Base-by-base conservation (phyloP, 2,329 filamentous ascomycete genomes). In the Trichophyton schoenleinii region DNA sequence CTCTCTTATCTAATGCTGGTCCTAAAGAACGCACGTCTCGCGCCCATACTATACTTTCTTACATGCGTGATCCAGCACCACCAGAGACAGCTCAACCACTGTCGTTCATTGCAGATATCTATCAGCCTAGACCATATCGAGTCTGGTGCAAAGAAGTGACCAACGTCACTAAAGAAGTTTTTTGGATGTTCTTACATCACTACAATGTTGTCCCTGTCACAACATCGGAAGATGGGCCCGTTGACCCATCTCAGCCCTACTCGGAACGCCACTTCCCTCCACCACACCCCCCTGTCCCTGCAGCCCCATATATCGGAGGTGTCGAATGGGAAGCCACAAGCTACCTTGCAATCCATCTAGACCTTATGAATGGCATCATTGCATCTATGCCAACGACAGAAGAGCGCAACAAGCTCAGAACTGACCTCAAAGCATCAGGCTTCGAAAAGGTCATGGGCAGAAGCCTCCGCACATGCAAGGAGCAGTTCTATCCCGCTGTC, bases 271-370 rank as follows among this genome's bases (percentile, higher is more conserved):
- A 88, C 74, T 97, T 96, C 71, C 92, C 94, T 0, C 83, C 86
- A 55, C 88, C 91, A 67, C 85, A 91, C 0, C 88, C 91, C 2
- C 94, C 94, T 0, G 91, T 97, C 0, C 90, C 92, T 28, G 92
- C 94, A 15, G 92, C 92, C 3, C 92, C 92, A 0, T 97, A 97
- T 70, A 91, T 97, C 48, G 94, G 94, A 57, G 92, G 94, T 60
- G 94, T 97, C 8, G 94, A 99, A 74, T 97, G 94, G 94, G 94
- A 97, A 71, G 94, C 94, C 2, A 97, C 94, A 8, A 96, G 96
- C 74, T 97, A 97, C 72, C 80, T 97, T 9, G 90, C 92, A 18
- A 89, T 88, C 0, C 92, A 99, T 70, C 81, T 99, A 8, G 94
- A 97, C 70, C 84, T 99, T 9, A 77, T 97, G 68, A 99, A 97